phyloP scores from a whole-genome alignment of 2,329 filamentous ascomycete genomes.

The Neonectria coccinea region DNA sequence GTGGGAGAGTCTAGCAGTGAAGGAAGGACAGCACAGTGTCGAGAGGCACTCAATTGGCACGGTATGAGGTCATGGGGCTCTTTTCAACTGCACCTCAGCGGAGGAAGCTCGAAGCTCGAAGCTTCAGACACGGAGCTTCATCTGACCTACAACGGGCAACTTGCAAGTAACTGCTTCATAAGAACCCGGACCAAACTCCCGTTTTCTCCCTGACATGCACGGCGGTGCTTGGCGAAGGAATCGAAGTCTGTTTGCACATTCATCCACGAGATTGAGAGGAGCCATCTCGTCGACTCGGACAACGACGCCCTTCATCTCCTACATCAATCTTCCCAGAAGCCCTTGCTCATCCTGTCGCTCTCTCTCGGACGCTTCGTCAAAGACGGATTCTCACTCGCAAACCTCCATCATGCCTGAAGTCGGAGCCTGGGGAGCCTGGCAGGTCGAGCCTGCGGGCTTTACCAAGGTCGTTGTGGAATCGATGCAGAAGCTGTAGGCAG shows the following conservation, averaged over 20 bases:
- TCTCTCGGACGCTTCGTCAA: neutral
- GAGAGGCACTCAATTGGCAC: slow-evolving; percentile 27
- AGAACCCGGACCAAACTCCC: neutral
- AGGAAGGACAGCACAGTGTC: slow-evolving; percentile 31
- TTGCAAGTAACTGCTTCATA: neutral
- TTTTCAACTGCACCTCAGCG: slow-evolving; percentile 24
- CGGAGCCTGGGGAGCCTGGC: slow-evolving; percentile 55
- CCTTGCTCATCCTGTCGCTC: slow-evolving; percentile 38
- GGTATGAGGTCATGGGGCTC: slow-evolving; percentile 50
- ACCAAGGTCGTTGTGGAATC: slow-evolving; percentile 76
- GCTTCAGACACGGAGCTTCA: neutral
- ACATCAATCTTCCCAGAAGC: slow-evolving; percentile 8
- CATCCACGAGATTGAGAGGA: slow-evolving; percentile 4
- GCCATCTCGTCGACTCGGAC: neutral
- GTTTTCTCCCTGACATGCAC: slow-evolving; percentile 33
- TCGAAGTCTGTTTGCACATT: slow-evolving; percentile 12
- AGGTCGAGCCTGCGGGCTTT: slow-evolving; percentile 55
- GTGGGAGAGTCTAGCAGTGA: neutral
- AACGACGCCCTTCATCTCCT: neutral
- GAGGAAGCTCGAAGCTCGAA: slow-evolving; percentile 12
- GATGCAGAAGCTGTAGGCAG: slow-evolving; percentile 80
- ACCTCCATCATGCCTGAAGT: slow-evolving; percentile 42
- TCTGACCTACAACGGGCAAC: neutral
- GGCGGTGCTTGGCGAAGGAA: slow-evolving; percentile 19
- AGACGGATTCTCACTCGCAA: slow-evolving; percentile 10